A percentile compares a stretch with the other conserved stretches of the same genome.
Evolutionary conservation across 176 grass and related monocot species (phyloP).

Genomic region (Typha latifolia): DNA sequence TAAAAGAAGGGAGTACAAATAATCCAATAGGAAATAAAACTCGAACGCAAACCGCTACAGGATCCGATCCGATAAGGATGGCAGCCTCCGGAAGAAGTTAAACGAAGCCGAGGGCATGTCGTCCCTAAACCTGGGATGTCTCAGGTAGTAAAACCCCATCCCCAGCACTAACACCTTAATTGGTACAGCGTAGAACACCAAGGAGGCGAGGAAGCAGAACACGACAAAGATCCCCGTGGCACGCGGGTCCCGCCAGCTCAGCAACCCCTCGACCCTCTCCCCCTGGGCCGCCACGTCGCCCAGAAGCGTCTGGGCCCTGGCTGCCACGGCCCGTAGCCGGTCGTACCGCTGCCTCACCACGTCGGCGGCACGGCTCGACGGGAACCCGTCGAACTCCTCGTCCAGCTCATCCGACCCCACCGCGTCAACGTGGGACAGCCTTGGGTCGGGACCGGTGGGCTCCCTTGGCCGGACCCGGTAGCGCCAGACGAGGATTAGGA

Average conservation of each 20-base stretch:
- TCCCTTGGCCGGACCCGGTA: conserved; percentile 46
- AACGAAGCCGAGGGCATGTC: conserved; percentile 84
- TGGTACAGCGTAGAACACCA: conserved; percentile 67
- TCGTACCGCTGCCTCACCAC: conserved; percentile 69
- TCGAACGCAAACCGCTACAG: conserved; percentile 7
- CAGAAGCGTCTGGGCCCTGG: conserved; percentile 70
- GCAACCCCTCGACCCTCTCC: conserved; percentile 76
- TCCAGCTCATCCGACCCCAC: conserved; percentile 88
- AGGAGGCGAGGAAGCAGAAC: conserved; percentile 40
- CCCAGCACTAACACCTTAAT: conserved; percentile 59
- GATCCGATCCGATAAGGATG: conserved; percentile 68
- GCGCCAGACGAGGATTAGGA: conserved; percentile 74
- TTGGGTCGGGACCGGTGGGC: conserved; percentile 76
- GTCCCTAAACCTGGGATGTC: conserved; percentile 82
- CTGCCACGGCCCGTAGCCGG: conserved; percentile 72
- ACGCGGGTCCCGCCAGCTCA: conserved; percentile 84
- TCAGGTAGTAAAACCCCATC: conserved; percentile 75
- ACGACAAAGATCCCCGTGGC: conserved; percentile 64
- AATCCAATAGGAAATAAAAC: conserved; percentile 1
- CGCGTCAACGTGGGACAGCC: conserved; percentile 64
- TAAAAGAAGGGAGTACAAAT: conserved; percentile 1
- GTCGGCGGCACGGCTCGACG: conserved; percentile 54
- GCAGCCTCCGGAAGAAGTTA: conserved; percentile 94
- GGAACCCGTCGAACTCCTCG: conserved; percentile 93
- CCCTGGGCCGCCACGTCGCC: conserved; percentile 90